These are phyloP conservation scores for Debaryomyces coudertii DNA, from an alignment of 1,139 yeast species.

Conservation along the genomic window DNA sequence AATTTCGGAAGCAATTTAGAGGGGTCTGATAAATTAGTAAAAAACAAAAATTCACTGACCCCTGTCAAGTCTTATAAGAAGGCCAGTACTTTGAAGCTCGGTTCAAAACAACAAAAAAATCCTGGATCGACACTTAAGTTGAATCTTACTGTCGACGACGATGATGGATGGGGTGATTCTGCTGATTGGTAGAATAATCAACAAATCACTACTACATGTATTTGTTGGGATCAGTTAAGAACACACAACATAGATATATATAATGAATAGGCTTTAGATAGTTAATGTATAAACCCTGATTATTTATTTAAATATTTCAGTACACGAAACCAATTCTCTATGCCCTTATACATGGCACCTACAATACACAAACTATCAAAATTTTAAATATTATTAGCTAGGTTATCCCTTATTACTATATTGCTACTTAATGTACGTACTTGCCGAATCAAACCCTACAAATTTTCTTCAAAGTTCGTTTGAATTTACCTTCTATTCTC, in stretches of 20 bases:
- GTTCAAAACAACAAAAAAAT: constrained; percentile 21
- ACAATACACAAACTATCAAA: background rate
- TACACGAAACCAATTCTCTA: background rate
- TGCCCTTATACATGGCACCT: background rate
- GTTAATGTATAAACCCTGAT: no score
- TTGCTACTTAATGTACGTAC: background rate
- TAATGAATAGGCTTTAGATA: background rate
- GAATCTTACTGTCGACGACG: constrained; percentile 44
- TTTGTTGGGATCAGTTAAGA: no score
- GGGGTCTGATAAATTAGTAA: constrained; percentile 9
- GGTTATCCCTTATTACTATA: background rate
- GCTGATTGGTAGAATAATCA: constrained; percentile 19
- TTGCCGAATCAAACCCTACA: background rate
- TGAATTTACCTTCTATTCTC: background rate
- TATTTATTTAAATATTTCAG: no score
- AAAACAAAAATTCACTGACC: constrained; percentile 10
- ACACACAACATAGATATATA: no score
- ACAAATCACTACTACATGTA: no score
- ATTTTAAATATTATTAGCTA: background rate
- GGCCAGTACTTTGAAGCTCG: constrained; percentile 33
- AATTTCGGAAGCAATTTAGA: constrained; percentile 8
- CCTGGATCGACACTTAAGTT: constrained; percentile 38
- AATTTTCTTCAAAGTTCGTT: background rate
- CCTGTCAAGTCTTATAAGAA: constrained; percentile 18
- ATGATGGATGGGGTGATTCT: constrained; percentile 56